A percentile compares a stretch with the other conserved stretches of the same genome.
phyloP scores from a whole-genome alignment of 305 asterid genomes.

The Fraxinus baroniana region DNA sequence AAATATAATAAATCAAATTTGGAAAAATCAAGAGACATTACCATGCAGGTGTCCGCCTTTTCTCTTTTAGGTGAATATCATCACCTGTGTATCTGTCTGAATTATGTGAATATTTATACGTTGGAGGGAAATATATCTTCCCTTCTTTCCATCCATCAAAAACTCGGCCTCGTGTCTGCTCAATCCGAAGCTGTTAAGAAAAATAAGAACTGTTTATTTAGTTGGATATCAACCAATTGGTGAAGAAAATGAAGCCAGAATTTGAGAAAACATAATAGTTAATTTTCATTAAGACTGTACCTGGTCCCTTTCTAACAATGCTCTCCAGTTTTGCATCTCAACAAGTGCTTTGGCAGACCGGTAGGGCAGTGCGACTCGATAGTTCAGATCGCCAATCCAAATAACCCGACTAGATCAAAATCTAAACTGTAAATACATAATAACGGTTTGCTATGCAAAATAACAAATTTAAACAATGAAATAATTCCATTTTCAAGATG shows the following conservation, averaged over 20 bases:
- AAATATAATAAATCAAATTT: not conserved
- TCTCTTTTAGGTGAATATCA: conserved; percentile 95
- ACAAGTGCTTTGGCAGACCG: conserved; percentile 95
- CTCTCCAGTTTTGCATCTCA: conserved; percentile 99
- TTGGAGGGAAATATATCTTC: conserved; percentile 97
- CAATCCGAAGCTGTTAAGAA: conserved; percentile 63
- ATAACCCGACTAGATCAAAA: conserved; percentile 67
- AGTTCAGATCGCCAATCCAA: conserved; percentile 98
- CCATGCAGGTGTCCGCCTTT: conserved; percentile 99
- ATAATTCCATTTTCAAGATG: not conserved
- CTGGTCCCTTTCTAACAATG: conserved; percentile 89
- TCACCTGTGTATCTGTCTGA: conserved; percentile 98
- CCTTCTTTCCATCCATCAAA: conserved; percentile 99
- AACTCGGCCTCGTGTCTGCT: conserved; percentile 90
- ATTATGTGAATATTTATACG: conserved; percentile 89
- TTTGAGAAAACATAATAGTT: conserved; percentile 5
- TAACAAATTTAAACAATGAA: not conserved
- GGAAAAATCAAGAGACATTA: conserved; percentile 27
- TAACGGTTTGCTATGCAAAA: not conserved
- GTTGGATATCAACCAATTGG: conserved; percentile 1
- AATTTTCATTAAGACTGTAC: conserved; percentile 30
- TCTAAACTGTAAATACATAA: conserved; percentile 23
- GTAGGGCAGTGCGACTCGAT: conserved; percentile 89
- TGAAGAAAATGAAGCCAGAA: not conserved
- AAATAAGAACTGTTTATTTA: conserved; percentile 20